These are phyloP conservation scores for Seminavis robusta DNA, from an alignment of 108 stramenopile genomes.

Conservation along the genomic window DNA sequence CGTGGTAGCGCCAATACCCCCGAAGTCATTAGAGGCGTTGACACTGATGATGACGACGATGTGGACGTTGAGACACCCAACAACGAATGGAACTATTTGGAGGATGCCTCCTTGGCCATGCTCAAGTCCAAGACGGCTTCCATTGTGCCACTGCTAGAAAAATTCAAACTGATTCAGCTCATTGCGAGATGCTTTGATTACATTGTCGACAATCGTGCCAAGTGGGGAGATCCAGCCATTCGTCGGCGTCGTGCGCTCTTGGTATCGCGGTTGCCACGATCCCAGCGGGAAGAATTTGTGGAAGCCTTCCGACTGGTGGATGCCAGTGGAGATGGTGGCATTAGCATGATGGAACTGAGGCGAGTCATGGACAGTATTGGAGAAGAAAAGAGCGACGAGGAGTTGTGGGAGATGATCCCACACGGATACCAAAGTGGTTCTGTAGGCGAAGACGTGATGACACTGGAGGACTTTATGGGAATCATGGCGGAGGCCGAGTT, in stretches of 20 bases:
- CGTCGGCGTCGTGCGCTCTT: conserved; percentile 54
- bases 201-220: conserved; percentile 58
- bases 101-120: not conserved
- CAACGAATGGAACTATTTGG: not conserved
- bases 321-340: conserved; percentile 45
- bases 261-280: conserved; percentile 52
- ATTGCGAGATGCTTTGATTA: conserved; percentile 78
- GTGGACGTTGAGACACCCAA: not conserved
- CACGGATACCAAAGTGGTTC: conserved; percentile 26
- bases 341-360: conserved; percentile 61
- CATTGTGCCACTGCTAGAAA: conserved; percentile 34
- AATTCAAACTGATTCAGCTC: conserved; percentile 70
- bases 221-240: conserved; percentile 63
- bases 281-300: conserved; percentile 61
- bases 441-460: conserved; percentile 57
- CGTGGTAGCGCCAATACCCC: conserved; percentile 54
- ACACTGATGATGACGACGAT: conserved; percentile 51
- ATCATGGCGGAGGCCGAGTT: conserved; percentile 89
- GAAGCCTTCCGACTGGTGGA: conserved; percentile 75
- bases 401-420: conserved; percentile 52
- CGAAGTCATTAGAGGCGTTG: conserved; percentile 54
- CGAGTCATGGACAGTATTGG: conserved; percentile 54
- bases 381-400: conserved; percentile 42
- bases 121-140: conserved; percentile 15
- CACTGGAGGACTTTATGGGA: conserved; percentile 68